Base-by-base conservation (phyloP, 371 early-diverging fungal species). In the Dinochytrium kinnereticum region DNA sequence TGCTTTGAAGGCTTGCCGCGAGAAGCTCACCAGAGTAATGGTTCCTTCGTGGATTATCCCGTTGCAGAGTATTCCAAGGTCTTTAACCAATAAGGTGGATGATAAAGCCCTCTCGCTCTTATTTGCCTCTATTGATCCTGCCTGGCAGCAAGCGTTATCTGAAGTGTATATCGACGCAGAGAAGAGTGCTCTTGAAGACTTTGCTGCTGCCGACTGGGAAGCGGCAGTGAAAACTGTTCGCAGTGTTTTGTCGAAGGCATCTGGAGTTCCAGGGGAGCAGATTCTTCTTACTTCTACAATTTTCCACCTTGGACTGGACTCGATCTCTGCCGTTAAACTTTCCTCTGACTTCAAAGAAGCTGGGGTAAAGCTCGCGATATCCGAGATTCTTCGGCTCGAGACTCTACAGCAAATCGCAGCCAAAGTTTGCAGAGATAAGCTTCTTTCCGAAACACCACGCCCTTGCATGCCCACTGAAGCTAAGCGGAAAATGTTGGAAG, bases 241-340 rank as follows among this genome's bases (percentile, higher is more conserved):
- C 10, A 30, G 26, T 19, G 24, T 67, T 2, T 21, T 72, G 26
- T 30, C 51, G 3, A 66, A 65, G 13, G 36, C 36, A 15, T 39
- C 51, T 37, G 53, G 37, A 2, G 51, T 67, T 28, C 15, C 19
- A 15, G 39, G 17, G 30, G 51, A 24, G 21, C 24, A 1, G 10
- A 73, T 73, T 44, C 21, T 31, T 5, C 61, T 19, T 7, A 1
- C 10, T 5, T 36, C 76, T 0, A 28, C 65, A n/a, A 71, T 75
- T 36, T 75, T 71, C 71, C 76, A 71, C n/a, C 71, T 75, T 15
- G 76, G 76, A 2, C 31, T 75, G 7, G 76, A 75, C 39, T 66
- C 67, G 15, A 34, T 75, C n/a, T 21, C 28, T 50, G 76, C 59
- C 1, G 65, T 75, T 30, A 50, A 59, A 26, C 40, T 74, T 19